A percentile compares a stretch with the other conserved stretches of the same genome.
Conservation (phyloP, 139 green algal genomes). For the Yamagishiella unicocca region DNA sequence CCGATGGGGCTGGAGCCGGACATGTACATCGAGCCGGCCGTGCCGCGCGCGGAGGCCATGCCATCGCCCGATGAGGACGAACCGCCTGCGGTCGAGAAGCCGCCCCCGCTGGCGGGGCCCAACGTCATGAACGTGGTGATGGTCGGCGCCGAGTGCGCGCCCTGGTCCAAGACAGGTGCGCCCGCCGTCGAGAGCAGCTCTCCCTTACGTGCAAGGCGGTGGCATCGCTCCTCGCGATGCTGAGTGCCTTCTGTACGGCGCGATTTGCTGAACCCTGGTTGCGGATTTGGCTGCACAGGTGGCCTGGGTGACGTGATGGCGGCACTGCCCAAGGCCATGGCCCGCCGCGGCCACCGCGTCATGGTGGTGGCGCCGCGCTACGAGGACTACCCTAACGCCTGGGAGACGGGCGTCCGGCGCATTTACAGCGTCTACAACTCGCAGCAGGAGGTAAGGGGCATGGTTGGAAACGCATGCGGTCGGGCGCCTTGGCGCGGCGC, state of each 20-base stretch:
- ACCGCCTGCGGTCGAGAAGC: slow-evolving; percentile 16
- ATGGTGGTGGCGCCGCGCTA: slow-evolving; percentile 91
- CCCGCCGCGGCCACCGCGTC: slow-evolving; percentile 85
- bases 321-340: slow-evolving; percentile 93
- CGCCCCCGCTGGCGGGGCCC: slow-evolving; percentile 54
- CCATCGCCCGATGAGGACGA: neutral
- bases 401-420: slow-evolving; percentile 82
- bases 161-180: slow-evolving; percentile 95
- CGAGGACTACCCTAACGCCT: slow-evolving; percentile 49
- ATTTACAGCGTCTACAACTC: slow-evolving; percentile 73
- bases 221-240: too few species aligned
- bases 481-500: too few species aligned
- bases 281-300: slow-evolving; percentile 78
- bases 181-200: too few species aligned
- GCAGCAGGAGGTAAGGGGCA: slow-evolving; percentile 75
- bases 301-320: slow-evolving; percentile 97
- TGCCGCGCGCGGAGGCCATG: slow-evolving; percentile 42
- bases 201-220: too few species aligned
- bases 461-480: too few species aligned
- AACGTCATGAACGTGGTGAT: slow-evolving; percentile 96
- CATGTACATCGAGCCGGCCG: slow-evolving; percentile 47
- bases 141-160: slow-evolving; percentile 96
- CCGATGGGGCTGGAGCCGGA: neutral
- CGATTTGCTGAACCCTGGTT: too few species aligned
- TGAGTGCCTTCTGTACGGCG: too few species aligned